phyloP scores from a whole-genome alignment of 179 eudicot genomes.

The Drosera spatulata region DNA sequence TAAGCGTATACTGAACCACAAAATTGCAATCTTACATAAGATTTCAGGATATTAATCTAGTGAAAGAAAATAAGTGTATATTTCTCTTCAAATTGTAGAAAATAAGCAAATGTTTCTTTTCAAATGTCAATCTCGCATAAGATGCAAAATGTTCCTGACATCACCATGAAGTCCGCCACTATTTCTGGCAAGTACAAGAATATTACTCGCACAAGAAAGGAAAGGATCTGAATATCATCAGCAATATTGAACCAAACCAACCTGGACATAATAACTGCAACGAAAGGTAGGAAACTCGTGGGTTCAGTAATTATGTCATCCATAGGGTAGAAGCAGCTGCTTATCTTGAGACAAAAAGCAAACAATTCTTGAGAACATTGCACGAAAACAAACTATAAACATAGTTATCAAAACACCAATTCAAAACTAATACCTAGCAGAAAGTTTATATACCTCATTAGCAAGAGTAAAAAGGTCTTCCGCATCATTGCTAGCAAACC shows the following conservation, averaged over 20 bases:
- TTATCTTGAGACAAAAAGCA: conserved; percentile 31
- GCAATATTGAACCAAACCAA: conserved; percentile 3
- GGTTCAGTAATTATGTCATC: conserved; percentile 26
- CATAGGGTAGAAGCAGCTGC: conserved; percentile 28
- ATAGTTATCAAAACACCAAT: too few species aligned
- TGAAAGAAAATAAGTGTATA: too few species aligned
- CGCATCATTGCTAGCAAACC: conserved; percentile 52
- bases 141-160: too few species aligned
- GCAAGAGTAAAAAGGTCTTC: conserved; percentile 55
- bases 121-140: too few species aligned
- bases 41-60: too few species aligned
- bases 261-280: conserved; percentile 59
- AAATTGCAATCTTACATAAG: too few species aligned
- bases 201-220: not conserved
- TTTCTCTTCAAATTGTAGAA: too few species aligned
- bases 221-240: not conserved
- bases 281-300: conserved; percentile 25
- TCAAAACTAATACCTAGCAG: not conserved
- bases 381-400: not conserved
- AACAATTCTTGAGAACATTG: not conserved
- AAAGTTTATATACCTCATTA: conserved; percentile 45
- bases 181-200: too few species aligned
- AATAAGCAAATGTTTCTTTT: too few species aligned
- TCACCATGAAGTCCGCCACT: too few species aligned
- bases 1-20: too few species aligned